These are phyloP conservation scores for sorghum (Sorghum bicolor) DNA, from an alignment of 176 grass and related monocot genomes.

Conservation along the genomic window Sorghum_bicolor_NCBIv3 NC_012877.2:6504501-6505000, in stretches of 20 bases:
- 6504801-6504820: not conserved
- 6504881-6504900: not conserved
- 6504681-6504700: not conserved
- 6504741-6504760: not conserved
- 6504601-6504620: constrained; percentile 65
- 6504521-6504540: constrained; percentile 20
- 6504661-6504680: constrained; percentile 40
- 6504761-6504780: not conserved
- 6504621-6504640: constrained; percentile 56
- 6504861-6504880: not conserved
- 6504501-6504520: constrained; percentile 16
- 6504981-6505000: not conserved
- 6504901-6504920: not conserved
- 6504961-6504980: not conserved
- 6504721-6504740: not conserved
- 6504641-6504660: constrained; percentile 52
- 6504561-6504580: constrained; percentile 53
- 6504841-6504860: not conserved
- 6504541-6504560: not conserved
- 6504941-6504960: not conserved
- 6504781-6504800: not conserved
- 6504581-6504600: constrained; percentile 42
- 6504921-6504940: not conserved
- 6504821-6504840: not conserved
- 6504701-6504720: not conserved